Percentiles rank a stretch among this genome's conserved stretches.
These are phyloP conservation scores for Pichia nanzhaoensis DNA, from an alignment of 805 yeast species.

Conservation along the genomic window DNA sequence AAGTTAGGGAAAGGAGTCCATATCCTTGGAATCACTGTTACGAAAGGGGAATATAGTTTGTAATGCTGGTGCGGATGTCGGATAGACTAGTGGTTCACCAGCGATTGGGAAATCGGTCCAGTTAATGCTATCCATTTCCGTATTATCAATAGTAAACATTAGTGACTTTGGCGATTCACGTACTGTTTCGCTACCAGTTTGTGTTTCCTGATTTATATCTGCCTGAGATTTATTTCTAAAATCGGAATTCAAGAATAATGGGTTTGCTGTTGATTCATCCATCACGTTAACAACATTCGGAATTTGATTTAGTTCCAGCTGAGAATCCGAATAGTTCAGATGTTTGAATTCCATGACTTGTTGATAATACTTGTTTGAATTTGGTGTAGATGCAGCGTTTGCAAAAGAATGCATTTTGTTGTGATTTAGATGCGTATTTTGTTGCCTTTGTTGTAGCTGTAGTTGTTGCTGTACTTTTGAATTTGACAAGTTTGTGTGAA, in stretches of 20 bases:
- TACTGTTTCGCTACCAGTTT: too few species aligned
- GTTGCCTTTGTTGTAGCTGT: too few species aligned
- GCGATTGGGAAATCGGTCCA: neutral
- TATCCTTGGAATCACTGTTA: neutral
- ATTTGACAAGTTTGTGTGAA: neutral
- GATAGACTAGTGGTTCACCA: neutral
- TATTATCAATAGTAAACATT: too few species aligned
- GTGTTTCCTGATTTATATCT: too few species aligned
- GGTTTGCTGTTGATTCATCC: neutral
- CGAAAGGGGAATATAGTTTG: neutral
- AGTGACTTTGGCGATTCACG: too few species aligned
- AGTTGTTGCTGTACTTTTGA: neutral
- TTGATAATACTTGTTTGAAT: neutral
- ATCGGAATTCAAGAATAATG: too few species aligned
- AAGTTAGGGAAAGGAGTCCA: neutral
- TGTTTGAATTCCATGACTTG: neutral
- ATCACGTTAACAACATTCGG: neutral
- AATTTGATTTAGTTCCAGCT: neutral
- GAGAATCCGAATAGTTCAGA: constrained; percentile 4
- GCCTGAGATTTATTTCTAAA: too few species aligned
- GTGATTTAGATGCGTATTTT: neutral
- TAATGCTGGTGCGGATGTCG: constrained; percentile 3
- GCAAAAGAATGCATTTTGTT: neutral
- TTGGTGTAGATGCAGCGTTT: neutral
- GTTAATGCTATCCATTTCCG: neutral